A percentile compares a stretch with the other conserved stretches of the same genome.
These are phyloP conservation scores for Yamadazyma oceani DNA, from an alignment of 1,139 yeast genomes.

Conservation along the genomic window DNA sequence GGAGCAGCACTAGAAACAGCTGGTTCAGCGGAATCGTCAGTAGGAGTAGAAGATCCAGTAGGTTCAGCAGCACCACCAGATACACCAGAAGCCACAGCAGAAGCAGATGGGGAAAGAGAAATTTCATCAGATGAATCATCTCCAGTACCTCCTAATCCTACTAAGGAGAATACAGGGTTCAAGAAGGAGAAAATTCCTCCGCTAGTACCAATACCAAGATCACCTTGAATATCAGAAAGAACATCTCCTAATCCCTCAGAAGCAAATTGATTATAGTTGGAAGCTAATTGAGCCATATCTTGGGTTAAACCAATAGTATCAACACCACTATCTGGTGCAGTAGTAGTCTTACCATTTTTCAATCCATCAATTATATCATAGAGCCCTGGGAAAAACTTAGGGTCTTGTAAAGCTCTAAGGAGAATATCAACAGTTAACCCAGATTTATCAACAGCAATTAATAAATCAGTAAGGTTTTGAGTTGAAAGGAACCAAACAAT, in stretches of 20 bases:
- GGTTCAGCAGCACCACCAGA: constrained; percentile 6
- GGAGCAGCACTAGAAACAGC: constrained; percentile 8
- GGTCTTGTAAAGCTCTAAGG: constrained; percentile 26
- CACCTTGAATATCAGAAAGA: constrained; percentile 10
- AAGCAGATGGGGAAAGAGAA: constrained; percentile 11
- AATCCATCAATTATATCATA: constrained; percentile 19
- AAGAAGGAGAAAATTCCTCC: constrained; percentile 19
- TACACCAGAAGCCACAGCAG: constrained; percentile 9
- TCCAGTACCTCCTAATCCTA: constrained; percentile 13
- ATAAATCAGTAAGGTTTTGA: constrained; percentile 25
- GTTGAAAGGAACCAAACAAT: constrained; percentile 26
- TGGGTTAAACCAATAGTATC: constrained; percentile 16
- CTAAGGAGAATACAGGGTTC: constrained; percentile 14
- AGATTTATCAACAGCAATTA: constrained; percentile 29
- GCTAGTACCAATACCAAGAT: constrained; percentile 15
- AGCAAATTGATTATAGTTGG: constrained; percentile 8
- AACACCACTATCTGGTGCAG: constrained; percentile 14
- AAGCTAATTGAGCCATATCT: constrained; percentile 12
- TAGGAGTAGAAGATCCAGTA: constrained; percentile 9
- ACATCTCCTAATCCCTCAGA: constrained; percentile 14
- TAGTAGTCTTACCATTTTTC: constrained; percentile 17
- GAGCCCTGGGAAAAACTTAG: constrained; percentile 28
- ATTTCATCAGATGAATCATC: constrained; percentile 8
- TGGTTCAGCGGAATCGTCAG: constrained; percentile 4
- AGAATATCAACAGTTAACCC: constrained; percentile 28